phyloP scores from a whole-genome alignment of 805 yeast genomes.

The Ascoidea rubescens region DNA sequence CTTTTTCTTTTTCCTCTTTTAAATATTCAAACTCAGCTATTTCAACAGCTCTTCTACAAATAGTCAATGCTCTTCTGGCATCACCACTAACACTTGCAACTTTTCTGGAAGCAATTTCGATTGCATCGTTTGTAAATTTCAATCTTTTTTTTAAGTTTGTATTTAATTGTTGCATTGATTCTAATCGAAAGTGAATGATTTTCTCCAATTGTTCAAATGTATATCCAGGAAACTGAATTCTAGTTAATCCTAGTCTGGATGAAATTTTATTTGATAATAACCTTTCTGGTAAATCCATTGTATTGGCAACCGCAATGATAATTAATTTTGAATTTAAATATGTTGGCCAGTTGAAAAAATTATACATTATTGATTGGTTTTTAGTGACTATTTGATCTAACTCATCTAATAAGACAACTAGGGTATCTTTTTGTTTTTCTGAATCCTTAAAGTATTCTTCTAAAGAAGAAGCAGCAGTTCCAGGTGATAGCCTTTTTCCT shows the following conservation, averaged over 20 bases:
- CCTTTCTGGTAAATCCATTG: conserved; percentile 94
- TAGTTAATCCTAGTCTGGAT: conserved; percentile 76
- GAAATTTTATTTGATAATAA: conserved; percentile 77
- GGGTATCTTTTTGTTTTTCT: conserved; percentile 29
- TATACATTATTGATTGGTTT: conserved; percentile 80
- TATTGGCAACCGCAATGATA: conserved; percentile 89
- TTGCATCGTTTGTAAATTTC: conserved; percentile 51
- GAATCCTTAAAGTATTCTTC: conserved; percentile 52
- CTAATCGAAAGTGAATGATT: conserved; percentile 63
- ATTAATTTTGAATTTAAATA: conserved; percentile 64
- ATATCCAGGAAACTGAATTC: conserved; percentile 84
- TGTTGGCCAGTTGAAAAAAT: conserved; percentile 96
- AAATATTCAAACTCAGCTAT: conserved; percentile 58
- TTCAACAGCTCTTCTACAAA: conserved; percentile 82
- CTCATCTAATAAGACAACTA: conserved; percentile 80
- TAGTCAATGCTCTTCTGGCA: conserved; percentile 82
- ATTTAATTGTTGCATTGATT: conserved; percentile 25
- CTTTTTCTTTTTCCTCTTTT: conserved; percentile 14
- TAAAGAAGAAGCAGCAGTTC: conserved; percentile 50
- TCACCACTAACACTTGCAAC: conserved; percentile 97
- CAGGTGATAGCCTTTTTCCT: conserved; percentile 41
- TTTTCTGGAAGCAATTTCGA: conserved; percentile 84
- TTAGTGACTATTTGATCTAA: conserved; percentile 81
- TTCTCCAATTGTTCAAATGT: conserved; percentile 61
- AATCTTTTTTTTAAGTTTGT: conserved; percentile 27